Base-by-base conservation (phyloP, 2,329 filamentous ascomycete genomes). In the Ilyonectria robusta region DNA sequence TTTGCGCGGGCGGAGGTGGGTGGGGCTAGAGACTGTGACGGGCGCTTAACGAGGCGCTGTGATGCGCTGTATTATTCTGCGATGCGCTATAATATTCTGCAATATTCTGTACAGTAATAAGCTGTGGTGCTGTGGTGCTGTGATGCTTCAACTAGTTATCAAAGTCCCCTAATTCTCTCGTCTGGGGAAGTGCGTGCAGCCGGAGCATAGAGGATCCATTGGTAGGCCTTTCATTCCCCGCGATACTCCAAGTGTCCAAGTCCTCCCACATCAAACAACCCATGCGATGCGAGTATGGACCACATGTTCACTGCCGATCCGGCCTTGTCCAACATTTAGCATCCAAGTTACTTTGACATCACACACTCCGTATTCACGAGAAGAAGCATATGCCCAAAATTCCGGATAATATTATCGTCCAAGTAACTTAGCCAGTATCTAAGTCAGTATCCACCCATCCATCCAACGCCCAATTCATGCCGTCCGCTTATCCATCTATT, bases 1-100 rank as follows among this genome's bases (percentile, higher is more conserved):
- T 40, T 40, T 46, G 46, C 11, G n/a, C 40, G 15, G 40, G 40
- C 15, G 26, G 48, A 31, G 48, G 48, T 19, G 31, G 50, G 50
- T 23, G 50, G 29, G 13, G 23, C 15, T 17, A 10, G 26, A 29
- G 15, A 48, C 51, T 23, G 23, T 15, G 51, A 55, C 59, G 59
- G 59, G 59, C 59, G 59, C 59, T 62, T 62, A 62, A 21, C 51
- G n/a, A 9, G 37, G n/a, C 31, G 26, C 44, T 55, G 50, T 62
- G 59, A 62, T 60, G 47, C 58, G 47, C 35, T 42, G 17, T 19
- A 21, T 21, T 21, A 21, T 21, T 21, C 21, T 21, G 21, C 21
- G 11, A 42, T 26, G 33, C 10, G 31, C 31, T 17, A 29, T 48
- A 46, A 26, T 6, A 26, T 26, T 23, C 23, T 23, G 23, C 4